Evolutionary conservation across 192 early-diverging fungal species (phyloP), one percentile per base, ranked within the genome.

Genomic region (Coemansia sp.): DNA sequence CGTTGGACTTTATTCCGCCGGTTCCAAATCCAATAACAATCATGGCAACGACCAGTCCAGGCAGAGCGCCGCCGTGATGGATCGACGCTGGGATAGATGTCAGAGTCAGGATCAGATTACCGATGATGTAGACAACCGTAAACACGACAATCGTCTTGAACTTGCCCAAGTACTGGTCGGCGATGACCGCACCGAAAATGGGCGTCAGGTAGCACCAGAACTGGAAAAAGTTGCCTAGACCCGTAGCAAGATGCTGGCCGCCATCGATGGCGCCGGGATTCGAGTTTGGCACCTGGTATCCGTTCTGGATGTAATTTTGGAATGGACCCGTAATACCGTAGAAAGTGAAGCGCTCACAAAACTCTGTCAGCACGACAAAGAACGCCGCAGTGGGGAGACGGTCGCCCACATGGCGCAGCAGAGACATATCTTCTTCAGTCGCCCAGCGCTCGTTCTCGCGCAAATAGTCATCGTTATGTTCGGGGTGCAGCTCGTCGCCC

Each of bases 1-100:
- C 91, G 65, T 90, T 90, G 26, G 87, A 56, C 67, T 93, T 93
- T 75, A 93, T 89, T 19, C 91, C 89, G 50, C 91, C 91, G 24
- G 89, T 90, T 54, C 85, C 91, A 11, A 90, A 58, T 48, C 88
- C 88, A 67, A 91, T 88, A n/a, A 88, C 75, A 27, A 90, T 83
- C 75, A 91, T 87, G 41, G 86, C 73, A 50, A 91, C 75, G 47
- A 91, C 47, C 29, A 91, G 66, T 43, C 89, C 88, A 4, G 89
- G 89, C 54, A 87, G 75, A 0, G 87, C 82, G 18, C 79, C 85
- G 59, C 81, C 82, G 54, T 61, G 64, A 13, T 54, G 67, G 59
- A 91, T 87, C n/a, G 88, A 82, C 4, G 62, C 48, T 1, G 83
- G 79, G 49, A 87, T 82, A 14, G 91, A 80, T 0, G 91, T 90